Conservation (phyloP, 2,329 filamentous ascomycete genomes). For the Alternaria infectoria region DNA sequence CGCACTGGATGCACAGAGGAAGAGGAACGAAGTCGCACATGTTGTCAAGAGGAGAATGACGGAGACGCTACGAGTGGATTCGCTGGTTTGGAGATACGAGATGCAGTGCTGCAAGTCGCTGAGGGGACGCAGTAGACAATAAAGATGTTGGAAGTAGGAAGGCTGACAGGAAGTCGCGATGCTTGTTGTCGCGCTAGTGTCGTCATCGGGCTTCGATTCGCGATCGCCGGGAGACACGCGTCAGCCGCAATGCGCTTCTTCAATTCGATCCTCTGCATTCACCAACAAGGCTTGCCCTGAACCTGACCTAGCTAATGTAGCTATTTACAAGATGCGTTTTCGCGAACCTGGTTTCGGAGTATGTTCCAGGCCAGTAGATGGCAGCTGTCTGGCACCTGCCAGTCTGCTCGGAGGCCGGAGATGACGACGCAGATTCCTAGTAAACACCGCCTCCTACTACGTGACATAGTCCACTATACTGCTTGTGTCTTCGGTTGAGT, state of each 20-base stretch:
- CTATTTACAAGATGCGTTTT: not conserved
- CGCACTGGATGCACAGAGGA: slow-evolving; percentile 63
- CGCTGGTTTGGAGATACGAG: not conserved
- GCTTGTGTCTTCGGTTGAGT: not conserved
- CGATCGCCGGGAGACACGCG: slow-evolving; percentile 13
- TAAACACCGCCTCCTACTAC: not conserved
- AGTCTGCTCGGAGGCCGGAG: not conserved
- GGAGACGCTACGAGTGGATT: not conserved
- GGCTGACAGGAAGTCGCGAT: slow-evolving; percentile 8
- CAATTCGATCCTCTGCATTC: slow-evolving; percentile 3
- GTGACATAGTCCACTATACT: not conserved
- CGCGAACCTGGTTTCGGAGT: not conserved
- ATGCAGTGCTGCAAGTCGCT: not conserved
- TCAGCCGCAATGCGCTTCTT: slow-evolving; percentile 3
- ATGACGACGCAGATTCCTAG: not conserved
- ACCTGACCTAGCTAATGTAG: not conserved
- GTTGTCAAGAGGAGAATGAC: not conserved
- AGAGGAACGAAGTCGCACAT: slow-evolving; percentile 52
- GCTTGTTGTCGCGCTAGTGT: slow-evolving; percentile 10
- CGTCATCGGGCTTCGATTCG: slow-evolving; percentile 1
- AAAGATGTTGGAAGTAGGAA: slow-evolving; percentile 4
- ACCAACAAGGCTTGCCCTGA: slow-evolving; percentile 5
- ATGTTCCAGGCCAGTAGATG: not conserved
- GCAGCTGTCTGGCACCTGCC: not conserved
- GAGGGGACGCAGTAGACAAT: not conserved